Percentiles rank a stretch among this genome's conserved stretches.
Conservation (phyloP, 164 flowering plant genomes). For the Echeveria elegans region DNA sequence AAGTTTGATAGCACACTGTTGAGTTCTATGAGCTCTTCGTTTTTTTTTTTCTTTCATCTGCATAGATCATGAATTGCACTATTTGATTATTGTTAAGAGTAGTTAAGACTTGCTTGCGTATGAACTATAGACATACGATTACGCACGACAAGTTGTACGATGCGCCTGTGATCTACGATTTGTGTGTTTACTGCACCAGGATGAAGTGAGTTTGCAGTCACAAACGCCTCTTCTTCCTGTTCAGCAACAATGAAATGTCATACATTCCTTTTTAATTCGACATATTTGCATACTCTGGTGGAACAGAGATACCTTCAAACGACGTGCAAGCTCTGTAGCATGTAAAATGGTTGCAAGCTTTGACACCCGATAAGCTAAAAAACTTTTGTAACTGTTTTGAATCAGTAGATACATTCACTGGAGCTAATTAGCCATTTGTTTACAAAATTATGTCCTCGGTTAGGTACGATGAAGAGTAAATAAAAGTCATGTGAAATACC, state of each 20-base stretch:
- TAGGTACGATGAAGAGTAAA: not conserved
- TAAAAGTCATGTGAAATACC: not conserved
- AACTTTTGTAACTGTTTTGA: not conserved
- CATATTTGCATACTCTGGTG: not conserved
- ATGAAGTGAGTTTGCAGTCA: slow-evolving; percentile 8
- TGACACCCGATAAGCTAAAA: not conserved
- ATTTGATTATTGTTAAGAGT: too few relatives aligned
- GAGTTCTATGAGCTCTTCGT: not conserved
- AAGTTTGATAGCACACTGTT: not conserved
- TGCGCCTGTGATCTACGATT: not conserved
- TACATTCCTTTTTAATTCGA: too few relatives aligned
- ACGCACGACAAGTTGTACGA: not conserved
- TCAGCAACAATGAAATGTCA: not conserved
- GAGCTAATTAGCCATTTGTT: too few relatives aligned
- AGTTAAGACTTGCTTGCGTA: not conserved
- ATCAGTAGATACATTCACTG: not conserved
- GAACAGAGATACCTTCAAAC: not conserved
- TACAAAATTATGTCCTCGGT: too few relatives aligned
- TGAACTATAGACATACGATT: not conserved
- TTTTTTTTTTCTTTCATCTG: too few relatives aligned
- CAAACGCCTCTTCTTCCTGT: not conserved
- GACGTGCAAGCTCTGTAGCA: slow-evolving; percentile 3
- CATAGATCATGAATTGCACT: too few relatives aligned
- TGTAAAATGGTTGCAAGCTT: slow-evolving; percentile 4
- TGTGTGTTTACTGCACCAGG: not conserved